Base-by-base conservation (phyloP, 345 rosid genomes). In the Lumnitzera racemosa region DNA sequence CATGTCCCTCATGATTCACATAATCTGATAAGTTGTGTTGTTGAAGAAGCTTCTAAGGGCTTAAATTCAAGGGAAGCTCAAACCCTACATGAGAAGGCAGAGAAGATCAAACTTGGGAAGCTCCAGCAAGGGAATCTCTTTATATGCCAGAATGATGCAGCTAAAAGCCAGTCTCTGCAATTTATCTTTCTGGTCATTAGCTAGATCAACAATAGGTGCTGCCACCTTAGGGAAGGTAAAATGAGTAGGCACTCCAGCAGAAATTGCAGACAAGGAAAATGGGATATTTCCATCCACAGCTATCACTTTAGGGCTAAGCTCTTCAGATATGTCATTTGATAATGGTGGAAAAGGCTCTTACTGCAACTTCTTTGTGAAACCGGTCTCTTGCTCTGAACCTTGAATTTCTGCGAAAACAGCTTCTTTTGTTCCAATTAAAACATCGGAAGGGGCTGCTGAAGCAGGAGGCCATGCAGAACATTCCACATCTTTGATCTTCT, bases 311-410 rank as follows among this genome's bases (percentile, higher is more conserved):
- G 98, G 75, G 76, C 96, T 92, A 67, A 70, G 81, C 61, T 89
- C 96, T 64, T 85, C 96, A 62, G 91, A 87, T 71, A 82, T 89
- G 70, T 92, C 96, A 46, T 78, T 71, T 59, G 94, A 89, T 64
- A 76, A 51, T 48, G 91, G 83, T 69, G 94, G 86, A 64, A 65
- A 73, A 51, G 74, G 57, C 69, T 80, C 88, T 49, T 71, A 24
- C 2, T 74, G 68, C 41, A 79, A 74, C 56, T 76, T 80, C 71
- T 76, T 83, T 66, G 78, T 69, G 50, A 67, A 69, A 72, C 80
- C 76, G 41, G 73, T 72, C 72, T 55, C 86, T 61, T 82, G 91
- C 64, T 78, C 86, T 69, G 77, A 86, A 77, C 76, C 83, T 53
- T 68, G 83, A 59, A 49, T 53, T 64, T 75, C 78, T 70, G 80